Evolutionary conservation across 129 eudicot species (phyloP), one percentile per base, ranked within the genome.

Genomic region (Scalesia atractyloides): DNA sequence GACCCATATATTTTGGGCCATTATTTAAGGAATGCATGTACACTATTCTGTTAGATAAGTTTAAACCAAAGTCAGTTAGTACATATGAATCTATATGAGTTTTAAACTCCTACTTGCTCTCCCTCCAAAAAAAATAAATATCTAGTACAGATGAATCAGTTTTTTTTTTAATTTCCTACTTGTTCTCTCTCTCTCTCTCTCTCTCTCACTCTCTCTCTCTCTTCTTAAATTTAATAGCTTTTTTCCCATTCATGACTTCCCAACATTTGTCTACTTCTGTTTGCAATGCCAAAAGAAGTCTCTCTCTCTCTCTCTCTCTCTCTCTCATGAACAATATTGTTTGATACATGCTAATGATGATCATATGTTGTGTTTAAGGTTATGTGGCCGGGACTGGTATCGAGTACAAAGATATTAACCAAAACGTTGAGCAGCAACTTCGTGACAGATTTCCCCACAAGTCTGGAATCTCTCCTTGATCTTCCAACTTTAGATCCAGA

Each of bases 321-420:
- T 33, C 74, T 36, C 65, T 15, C 33, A 48, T 37, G 48, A 33
- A 80, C 15, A 20, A 17, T 16, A 52, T 22, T 22, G 52, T 49
- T n/a, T 22, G 36, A 62, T 51, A 8, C 22, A 80, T 74, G 72
- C 53, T 62, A 48, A 80, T 51, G 13, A 80, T 51, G 13, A 59
- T 34, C 12, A 34, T 75, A 41, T 77, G 69, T 70, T 60, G 60
- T 74, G n/a, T 24, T 77, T 49, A 56, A 87, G 87, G 79, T 84
- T 19, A 77, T 88, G 94, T 80, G 89, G 90, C 94, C 87, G 50
- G 78, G 90, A 80, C 52, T 77, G 72, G 75, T 80, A 75, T 87
- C 88, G 14, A 77, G 83, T 69, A 20, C 39, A 24, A 82, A 85
- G 80, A 68, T 87, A 49, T 68, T 84, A 24, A 74, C 72, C 26